phyloP scores from a whole-genome alignment of 75 land plant genomes.

The Picea glauca region DNA sequence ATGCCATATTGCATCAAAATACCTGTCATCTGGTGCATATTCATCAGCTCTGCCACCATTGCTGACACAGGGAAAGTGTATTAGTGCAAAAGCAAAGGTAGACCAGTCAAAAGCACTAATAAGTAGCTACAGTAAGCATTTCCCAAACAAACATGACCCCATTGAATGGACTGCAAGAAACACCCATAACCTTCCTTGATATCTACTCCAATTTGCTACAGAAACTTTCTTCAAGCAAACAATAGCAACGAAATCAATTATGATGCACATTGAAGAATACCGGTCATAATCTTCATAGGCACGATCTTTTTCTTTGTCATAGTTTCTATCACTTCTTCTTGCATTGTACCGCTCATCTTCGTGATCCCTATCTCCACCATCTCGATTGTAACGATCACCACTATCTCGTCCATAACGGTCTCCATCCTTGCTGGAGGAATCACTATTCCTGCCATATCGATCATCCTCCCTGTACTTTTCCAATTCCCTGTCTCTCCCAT shows the following conservation, averaged over 20 bases:
- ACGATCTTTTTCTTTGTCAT: slow-evolving; percentile 51
- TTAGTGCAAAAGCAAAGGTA: neutral
- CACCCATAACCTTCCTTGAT: neutral
- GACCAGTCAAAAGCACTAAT: no score
- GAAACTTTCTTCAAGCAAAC: neutral
- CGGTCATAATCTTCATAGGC: slow-evolving; percentile 70
- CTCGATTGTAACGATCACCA: slow-evolving; percentile 60
- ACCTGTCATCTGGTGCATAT: slow-evolving; percentile 54
- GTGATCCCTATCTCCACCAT: slow-evolving; percentile 39
- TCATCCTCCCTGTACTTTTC: slow-evolving; percentile 60
- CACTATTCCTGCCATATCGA: slow-evolving; percentile 52
- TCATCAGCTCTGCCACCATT: slow-evolving; percentile 49
- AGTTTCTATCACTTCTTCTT: slow-evolving; percentile 42
- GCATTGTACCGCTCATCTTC: slow-evolving; percentile 50
- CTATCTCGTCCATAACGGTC: slow-evolving; percentile 57
- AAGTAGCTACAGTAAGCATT: no score
- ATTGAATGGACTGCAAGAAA: no score
- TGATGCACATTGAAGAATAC: slow-evolving; percentile 56
- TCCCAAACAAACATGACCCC: no score
- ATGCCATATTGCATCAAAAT: neutral
- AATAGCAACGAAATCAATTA: neutral
- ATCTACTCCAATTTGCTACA: neutral
- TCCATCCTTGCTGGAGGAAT: slow-evolving; percentile 51
- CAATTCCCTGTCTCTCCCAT: slow-evolving; percentile 68
- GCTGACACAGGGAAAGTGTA: slow-evolving; percentile 18